Percentiles rank a stretch among this genome's conserved stretches.
phyloP scores from a whole-genome alignment of 108 stramenopile species.

The Nitzschia sp. region DNA sequence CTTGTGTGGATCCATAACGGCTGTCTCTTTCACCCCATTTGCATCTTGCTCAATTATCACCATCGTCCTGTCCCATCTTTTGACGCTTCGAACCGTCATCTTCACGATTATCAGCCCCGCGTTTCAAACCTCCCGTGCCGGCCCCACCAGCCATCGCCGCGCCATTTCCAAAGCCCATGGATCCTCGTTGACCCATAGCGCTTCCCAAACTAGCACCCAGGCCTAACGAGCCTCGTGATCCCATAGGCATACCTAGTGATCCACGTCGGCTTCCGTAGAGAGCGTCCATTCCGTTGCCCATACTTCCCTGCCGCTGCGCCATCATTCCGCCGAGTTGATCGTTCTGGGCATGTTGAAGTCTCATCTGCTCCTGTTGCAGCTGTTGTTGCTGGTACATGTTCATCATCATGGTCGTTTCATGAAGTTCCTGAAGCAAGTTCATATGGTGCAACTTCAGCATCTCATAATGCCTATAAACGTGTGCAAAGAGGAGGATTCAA shows the following conservation, averaged over 20 bases:
- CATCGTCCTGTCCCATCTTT: neutral
- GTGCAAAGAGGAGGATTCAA: neutral
- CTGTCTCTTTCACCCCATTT: no score
- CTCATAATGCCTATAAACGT: slow-evolving; percentile 57
- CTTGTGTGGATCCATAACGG: no score
- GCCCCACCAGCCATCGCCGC: neutral
- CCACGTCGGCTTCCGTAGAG: slow-evolving; percentile 17
- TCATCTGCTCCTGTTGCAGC: slow-evolving; percentile 51
- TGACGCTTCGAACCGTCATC: slow-evolving; percentile 14
- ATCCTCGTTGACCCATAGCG: neutral
- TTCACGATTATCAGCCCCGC: neutral
- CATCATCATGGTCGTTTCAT: slow-evolving; percentile 89
- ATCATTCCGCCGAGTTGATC: slow-evolving; percentile 1
- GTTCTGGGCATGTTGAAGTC: slow-evolving; percentile 26
- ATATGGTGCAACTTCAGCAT: slow-evolving; percentile 89
- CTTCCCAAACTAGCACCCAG: slow-evolving; percentile 11
- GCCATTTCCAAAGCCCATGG: neutral
- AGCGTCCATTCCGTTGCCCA: slow-evolving; percentile 7
- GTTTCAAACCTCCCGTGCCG: slow-evolving; percentile 2
- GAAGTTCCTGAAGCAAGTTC: slow-evolving; percentile 85
- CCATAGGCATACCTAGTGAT: slow-evolving; percentile 14
- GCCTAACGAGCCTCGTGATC: slow-evolving; percentile 13
- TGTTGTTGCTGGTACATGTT: slow-evolving; percentile 66
- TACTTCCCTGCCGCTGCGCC: slow-evolving; percentile 4
- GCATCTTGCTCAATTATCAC: no score